Conservation (phyloP, 257 asterid species). For the Fraxinus quadrangulata region DNA sequence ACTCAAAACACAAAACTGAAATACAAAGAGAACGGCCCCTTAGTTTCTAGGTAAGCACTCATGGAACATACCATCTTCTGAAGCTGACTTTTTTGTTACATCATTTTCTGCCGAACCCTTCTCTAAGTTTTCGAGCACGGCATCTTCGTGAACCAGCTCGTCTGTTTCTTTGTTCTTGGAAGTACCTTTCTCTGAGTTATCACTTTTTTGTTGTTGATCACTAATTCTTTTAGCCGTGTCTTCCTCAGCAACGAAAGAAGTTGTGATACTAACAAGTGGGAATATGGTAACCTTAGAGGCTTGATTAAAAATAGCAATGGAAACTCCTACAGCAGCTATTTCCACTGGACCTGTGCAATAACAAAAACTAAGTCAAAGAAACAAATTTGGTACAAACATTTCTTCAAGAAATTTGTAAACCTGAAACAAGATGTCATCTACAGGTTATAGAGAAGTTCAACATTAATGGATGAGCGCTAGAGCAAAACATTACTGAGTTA, state of each 20-base stretch:
- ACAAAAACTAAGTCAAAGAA: not conserved
- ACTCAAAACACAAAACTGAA: no score
- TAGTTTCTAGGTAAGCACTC: no score
- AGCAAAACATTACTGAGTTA: not conserved
- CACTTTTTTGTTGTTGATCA: conserved; percentile 22
- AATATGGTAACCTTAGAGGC: conserved; percentile 83
- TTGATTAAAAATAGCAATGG: conserved; percentile 86
- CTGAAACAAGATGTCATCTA: no score
- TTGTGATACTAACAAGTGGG: conserved; percentile 93
- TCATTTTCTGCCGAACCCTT: conserved; percentile 13
- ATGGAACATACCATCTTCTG: conserved; percentile 33
- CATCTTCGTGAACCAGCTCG: conserved; percentile 11
- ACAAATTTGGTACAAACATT: not conserved
- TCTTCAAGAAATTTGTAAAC: not conserved
- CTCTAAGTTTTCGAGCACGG: conserved; percentile 3
- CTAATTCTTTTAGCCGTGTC: conserved; percentile 55
- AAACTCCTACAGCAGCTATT: conserved; percentile 87
- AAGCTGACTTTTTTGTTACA: conserved; percentile 27
- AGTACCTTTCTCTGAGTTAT: conserved; percentile 33
- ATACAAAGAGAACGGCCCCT: no score
- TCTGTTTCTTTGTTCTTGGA: conserved; percentile 22
- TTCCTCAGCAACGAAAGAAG: conserved; percentile 96
- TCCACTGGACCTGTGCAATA: conserved; percentile 66
- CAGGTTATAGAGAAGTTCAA: no score
- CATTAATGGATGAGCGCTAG: no score